Evolutionary conservation across 345 rosid species (phyloP).

Genomic region (Schrenkiella parvula): DNA sequence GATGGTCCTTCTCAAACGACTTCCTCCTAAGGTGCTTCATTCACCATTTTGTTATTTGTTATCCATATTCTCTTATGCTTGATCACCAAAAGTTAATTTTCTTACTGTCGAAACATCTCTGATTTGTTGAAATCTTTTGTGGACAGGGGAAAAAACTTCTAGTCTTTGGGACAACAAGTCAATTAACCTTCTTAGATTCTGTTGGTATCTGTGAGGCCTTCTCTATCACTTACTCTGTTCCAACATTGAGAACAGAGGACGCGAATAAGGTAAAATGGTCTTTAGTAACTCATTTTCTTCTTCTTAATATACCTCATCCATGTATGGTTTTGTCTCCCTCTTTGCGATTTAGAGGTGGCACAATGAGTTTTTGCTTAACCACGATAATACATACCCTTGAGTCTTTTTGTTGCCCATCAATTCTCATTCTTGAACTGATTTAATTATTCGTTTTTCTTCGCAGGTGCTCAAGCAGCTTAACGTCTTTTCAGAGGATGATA

Average conservation of each 20-base stretch:
- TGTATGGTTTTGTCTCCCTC: not conserved
- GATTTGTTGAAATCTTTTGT: not conserved
- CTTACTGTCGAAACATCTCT: not conserved
- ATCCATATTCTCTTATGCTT: not conserved
- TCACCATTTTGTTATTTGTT: not conserved
- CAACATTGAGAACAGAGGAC: constrained; percentile 62
- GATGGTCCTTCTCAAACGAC: constrained; percentile 86
- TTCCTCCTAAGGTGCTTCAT: constrained; percentile 81
- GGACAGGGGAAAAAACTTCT: constrained; percentile 85
- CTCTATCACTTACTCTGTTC: constrained; percentile 70
- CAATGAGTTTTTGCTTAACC: not conserved
- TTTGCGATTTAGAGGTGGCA: not conserved
- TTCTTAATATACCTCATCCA: not conserved
- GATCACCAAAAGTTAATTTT: not conserved
- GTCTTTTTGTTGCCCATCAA: not conserved
- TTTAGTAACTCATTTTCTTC: not conserved
- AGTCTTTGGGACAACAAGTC: constrained; percentile 92
- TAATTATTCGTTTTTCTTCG: not conserved
- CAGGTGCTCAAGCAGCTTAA: constrained; percentile 72
- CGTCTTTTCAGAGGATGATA: constrained; percentile 69
- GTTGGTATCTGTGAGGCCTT: constrained; percentile 70
- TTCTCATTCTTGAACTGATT: not conserved
- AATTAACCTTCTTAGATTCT: constrained; percentile 73
- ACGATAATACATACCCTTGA: not conserved
- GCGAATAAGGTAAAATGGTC: constrained; percentile 70